Base-by-base conservation (phyloP, 345 rosid species). In the Pugionium dolabratum region DNA sequence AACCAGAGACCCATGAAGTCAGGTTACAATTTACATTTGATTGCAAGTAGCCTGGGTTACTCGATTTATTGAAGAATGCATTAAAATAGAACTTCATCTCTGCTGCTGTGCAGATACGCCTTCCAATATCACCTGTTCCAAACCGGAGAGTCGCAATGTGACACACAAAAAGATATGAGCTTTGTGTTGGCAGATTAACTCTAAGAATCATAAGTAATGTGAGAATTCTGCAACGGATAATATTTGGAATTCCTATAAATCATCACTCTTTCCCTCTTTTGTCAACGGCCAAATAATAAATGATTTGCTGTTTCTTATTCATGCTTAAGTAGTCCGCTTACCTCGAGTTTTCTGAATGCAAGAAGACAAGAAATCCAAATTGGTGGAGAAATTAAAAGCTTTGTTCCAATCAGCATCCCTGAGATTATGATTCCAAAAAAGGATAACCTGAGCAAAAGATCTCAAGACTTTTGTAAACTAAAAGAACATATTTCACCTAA, bases 321-420 rank as follows among this genome's bases (percentile, higher is more conserved):
- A 0, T 18, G 25, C 61, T 18, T 6, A n/a, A 33, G 39, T 57
- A 44, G 32, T 6, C 35, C 9, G 29, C 18, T 52, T 82, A 90
- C 98, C 98, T 75, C 28, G 9, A 46, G 88, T 81, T 71, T 80
- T 81, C 49, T 43, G 53, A 39, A 85, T 60, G 82, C 98, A 90
- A 59, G 85, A 46, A 54, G 85, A 68, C 66, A 93, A 18, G 84
- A 93, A 93, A 34, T 76, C 82, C 79, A 86, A 74, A 75, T 90
- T 81, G 46, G 90, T 80, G 10, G 96, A 84, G 76, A 78, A 93
- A 62, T 88, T 85, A 71, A 90, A 90, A 51, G 98, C 91, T 76
- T 61, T 76, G 61, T 88, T 76, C 94, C 96, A 93, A 67, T 93
- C 97, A 68, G 80, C 87, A 2, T 84, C 74, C 90, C 98, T 93